Evolutionary conservation across 1,139 yeast species (phyloP), one percentile per base, ranked within the genome.

Genomic region (Candida glucosophila): DNA sequence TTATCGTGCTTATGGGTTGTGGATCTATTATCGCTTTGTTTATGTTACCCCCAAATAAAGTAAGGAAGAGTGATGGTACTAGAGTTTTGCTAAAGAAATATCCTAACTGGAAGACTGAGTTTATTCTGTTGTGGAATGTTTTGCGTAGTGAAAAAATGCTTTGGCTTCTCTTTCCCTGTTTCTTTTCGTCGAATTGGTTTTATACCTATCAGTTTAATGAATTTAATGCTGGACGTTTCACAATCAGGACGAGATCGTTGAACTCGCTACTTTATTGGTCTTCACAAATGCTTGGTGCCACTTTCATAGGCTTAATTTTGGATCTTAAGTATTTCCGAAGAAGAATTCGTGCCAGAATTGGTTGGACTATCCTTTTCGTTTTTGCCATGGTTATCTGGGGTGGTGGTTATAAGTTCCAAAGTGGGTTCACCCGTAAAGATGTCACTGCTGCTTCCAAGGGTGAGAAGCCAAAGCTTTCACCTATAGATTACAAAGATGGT

Each of bases 121-220:
- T 72, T 26, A 35, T 44, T 18, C 67, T 58, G 16, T 53, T 73
- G 41, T 44, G 49, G 33, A 43, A 41, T 29, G 46, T 67, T 26
- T 53, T 73, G 37, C 49, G 47, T 27, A 40, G 43, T 17, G 77
- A 73, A 36, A 73, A 74, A 28, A 57, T 50, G 39, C 64, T 67
- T 29, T 44, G 57, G 24, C 41, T 66, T 16, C 39, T 74, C 43
- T 71, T 73, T 61, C 77, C 77, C 22, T 66, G 72, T 72, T 74
- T 73, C 46, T 68, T 70, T 40, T 63, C 75, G 12, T 69, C 79
- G 21, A 74, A 74, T 55, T 73, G 76, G 75, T 74, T 73, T 52
- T 71, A 71, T 55, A 69, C 79, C 22, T 73, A 73, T 48, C 79
- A 74, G 47, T 73, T 70, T 39, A 72, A 72, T 43, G 70, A 68